Evolutionary conservation across 805 yeast genomes (phyloP).

Genomic region (Hanseniaspora jakobsenii): DNA sequence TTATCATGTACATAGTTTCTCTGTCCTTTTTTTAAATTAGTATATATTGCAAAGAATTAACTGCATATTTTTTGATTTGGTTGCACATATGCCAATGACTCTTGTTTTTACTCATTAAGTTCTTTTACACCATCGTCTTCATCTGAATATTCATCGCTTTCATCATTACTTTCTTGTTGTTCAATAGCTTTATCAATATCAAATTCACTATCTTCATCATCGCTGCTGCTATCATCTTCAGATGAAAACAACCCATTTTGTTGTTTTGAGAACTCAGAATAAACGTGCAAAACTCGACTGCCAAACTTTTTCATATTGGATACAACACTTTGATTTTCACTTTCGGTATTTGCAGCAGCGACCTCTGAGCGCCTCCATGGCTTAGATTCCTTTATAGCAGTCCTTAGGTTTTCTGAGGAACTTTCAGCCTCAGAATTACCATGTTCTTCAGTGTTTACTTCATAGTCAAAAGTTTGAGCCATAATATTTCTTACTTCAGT

Average conservation of each 20-base stretch:
- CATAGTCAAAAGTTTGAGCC: conserved; percentile 26
- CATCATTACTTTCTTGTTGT: conserved; percentile 18
- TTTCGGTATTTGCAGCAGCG: no score
- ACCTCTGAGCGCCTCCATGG: no score
- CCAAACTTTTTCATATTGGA: background rate
- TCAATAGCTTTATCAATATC: conserved; percentile 2
- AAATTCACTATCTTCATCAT: conserved; percentile 7
- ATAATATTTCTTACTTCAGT: conserved; percentile 26
- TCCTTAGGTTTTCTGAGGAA: background rate
- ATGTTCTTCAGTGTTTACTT: conserved; percentile 26
- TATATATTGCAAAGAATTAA: no score
- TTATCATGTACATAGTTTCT: no score
- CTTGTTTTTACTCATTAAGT: no score
- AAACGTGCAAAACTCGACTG: background rate
- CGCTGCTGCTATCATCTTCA: conserved; percentile 5
- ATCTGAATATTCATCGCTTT: conserved; percentile 18
- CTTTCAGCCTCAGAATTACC: conserved; percentile 8
- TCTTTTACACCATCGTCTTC: conserved; percentile 13
- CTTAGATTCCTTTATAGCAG: no score
- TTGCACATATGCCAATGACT: no score
- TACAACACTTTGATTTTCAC: background rate
- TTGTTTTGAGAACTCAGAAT: background rate
- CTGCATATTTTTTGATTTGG: no score
- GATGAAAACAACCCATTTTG: conserved; percentile 9
- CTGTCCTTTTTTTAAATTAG: no score